Evolutionary conservation across 768 basidiomycete genomes (phyloP).

Genomic region (Lactarius hengduanensis): DNA sequence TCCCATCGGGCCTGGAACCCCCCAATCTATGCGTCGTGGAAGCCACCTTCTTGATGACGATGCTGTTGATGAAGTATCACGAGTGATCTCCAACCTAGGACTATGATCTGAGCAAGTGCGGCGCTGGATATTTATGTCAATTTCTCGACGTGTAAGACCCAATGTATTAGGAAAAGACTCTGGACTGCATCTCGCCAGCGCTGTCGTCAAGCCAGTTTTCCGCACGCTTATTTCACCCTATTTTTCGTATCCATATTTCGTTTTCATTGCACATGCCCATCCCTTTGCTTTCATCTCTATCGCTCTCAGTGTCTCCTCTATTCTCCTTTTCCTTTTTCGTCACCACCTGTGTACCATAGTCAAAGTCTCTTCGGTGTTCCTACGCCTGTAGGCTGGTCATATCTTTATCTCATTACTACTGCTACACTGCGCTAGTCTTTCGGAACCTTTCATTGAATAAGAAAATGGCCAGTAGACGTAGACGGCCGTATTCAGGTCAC

Average conservation of each 20-base stretch:
- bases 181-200: slow-evolving; percentile 24
- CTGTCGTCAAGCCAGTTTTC: slow-evolving; percentile 18
- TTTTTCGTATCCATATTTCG: slow-evolving; percentile 26
- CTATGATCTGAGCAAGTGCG: slow-evolving; percentile 29
- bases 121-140: slow-evolving; percentile 22
- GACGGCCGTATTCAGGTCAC: slow-evolving; percentile 45
- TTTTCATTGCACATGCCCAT: slow-evolving; percentile 21
- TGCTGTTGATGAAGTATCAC: slow-evolving; percentile 65
- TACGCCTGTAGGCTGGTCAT: slow-evolving; percentile 56
- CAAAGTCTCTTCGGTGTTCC: slow-evolving; percentile 41
- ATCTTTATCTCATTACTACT: slow-evolving; percentile 48
- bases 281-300: slow-evolving; percentile 27
- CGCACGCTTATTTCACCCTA: slow-evolving; percentile 20
- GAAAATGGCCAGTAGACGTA: slow-evolving; percentile 21
- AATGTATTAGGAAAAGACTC: slow-evolving; percentile 30
- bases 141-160: slow-evolving; percentile 24
- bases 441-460: slow-evolving; percentile 21
- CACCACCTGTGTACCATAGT: slow-evolving; percentile 38
- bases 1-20: slow-evolving; percentile 32
- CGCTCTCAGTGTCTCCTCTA: slow-evolving; percentile 16
- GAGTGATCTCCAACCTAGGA: slow-evolving; percentile 63
- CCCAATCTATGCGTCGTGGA: slow-evolving; percentile 33
- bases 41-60: slow-evolving; percentile 50
- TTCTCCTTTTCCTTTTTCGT: slow-evolving; percentile 15
- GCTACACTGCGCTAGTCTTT: slow-evolving; percentile 25